A percentile compares a stretch with the other conserved stretches of the same genome.
phyloP scores from a whole-genome alignment of 1,139 yeast genomes.

The Arxiozyma heterogenica region DNA sequence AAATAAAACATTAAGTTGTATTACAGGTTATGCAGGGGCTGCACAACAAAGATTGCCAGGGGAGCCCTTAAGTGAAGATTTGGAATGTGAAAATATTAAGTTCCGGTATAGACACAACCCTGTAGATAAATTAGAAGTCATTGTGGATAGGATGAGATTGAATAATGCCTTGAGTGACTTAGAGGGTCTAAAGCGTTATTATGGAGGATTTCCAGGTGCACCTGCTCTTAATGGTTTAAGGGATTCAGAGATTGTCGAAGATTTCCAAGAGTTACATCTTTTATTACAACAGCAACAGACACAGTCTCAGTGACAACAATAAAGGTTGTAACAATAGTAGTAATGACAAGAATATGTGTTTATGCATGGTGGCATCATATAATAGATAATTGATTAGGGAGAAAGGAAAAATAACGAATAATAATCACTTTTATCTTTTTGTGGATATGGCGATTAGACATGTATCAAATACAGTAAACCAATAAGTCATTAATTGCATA shows the following conservation, averaged over 20 bases:
- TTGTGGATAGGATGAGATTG: conserved; percentile 33
- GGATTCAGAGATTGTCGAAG: conserved; percentile 55
- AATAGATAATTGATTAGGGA: no score
- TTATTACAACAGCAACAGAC: not conserved
- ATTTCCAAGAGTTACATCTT: conserved; percentile 23
- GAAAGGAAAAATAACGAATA: not conserved
- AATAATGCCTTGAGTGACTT: conserved; percentile 49
- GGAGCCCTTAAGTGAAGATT: conserved; percentile 27
- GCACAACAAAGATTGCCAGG: conserved; percentile 27
- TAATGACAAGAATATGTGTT: no score
- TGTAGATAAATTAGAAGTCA: conserved; percentile 32
- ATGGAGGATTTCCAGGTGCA: conserved; percentile 53
- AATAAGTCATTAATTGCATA: no score
- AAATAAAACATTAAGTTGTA: conserved; percentile 29
- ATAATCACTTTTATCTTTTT: not conserved
- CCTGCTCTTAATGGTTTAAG: conserved; percentile 45
- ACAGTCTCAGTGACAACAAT: not conserved
- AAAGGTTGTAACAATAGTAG: no score
- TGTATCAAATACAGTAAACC: no score
- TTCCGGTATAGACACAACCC: conserved; percentile 30
- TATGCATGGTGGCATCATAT: not conserved
- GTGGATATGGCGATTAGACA: not conserved
- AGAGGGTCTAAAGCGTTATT: conserved; percentile 45
- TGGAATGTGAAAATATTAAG: conserved; percentile 28
- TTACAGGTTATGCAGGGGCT: conserved; percentile 32